Conservation (phyloP, 2,329 filamentous ascomycete species). For the Botrytis aclada region DNA sequence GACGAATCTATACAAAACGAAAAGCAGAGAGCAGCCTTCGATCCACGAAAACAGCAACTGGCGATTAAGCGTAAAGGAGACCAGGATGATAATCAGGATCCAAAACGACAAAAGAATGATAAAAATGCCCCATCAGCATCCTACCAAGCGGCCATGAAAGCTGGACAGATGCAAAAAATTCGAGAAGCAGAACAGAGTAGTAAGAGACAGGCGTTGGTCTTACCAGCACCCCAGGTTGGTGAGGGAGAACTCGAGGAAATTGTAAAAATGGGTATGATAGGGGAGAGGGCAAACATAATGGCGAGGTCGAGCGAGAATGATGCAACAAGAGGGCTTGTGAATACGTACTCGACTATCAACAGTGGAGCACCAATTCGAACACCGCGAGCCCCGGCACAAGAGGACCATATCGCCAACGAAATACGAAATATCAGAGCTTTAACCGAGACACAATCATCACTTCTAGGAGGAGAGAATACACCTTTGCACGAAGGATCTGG, state of each 20-base stretch:
- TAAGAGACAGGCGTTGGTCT: constrained; percentile 77
- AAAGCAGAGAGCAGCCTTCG: constrained; percentile 76
- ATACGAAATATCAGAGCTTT: constrained; percentile 89
- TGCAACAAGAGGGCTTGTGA: constrained; percentile 79
- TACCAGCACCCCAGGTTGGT: constrained; percentile 87
- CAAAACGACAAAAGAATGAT: constrained; percentile 84
- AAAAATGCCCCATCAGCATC: constrained; percentile 76
- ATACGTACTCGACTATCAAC: constrained; percentile 80
- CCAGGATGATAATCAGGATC: constrained; percentile 72
- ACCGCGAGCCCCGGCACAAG: constrained; percentile 83
- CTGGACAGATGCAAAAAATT: constrained; percentile 90
- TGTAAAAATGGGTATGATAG: constrained; percentile 96
- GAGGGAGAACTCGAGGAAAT: constrained; percentile 95
- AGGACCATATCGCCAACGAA: constrained; percentile 95
- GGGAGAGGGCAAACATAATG: constrained; percentile 75
- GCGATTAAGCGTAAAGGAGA: constrained; percentile 93
- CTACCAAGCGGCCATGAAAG: constrained; percentile 84
- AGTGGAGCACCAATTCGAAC: constrained; percentile 85
- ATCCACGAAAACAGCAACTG: constrained; percentile 87
- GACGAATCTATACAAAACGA: constrained; percentile 83
- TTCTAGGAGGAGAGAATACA: constrained; percentile 91
- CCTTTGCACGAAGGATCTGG: constrained; percentile 76
- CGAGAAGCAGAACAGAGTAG: constrained; percentile 96
- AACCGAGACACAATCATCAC: constrained; percentile 88
- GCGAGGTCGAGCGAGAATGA: constrained; percentile 79